These are phyloP conservation scores for Vanrija humicola DNA, from an alignment of 1,284 basidiomycete genomes.

Conservation along the genomic window DNA sequence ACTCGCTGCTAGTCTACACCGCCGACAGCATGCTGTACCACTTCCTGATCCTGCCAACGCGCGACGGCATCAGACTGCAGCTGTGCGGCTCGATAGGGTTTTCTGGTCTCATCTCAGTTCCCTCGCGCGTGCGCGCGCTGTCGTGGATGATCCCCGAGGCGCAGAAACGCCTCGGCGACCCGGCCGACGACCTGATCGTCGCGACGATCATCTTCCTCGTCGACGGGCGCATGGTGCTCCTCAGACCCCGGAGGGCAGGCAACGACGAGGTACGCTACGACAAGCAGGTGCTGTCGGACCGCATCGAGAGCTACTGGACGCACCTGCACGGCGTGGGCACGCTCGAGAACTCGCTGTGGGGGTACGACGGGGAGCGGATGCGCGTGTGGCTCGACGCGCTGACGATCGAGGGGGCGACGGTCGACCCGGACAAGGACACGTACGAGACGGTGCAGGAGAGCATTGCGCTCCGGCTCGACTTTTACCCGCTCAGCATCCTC, in stretches of 20 bases:
- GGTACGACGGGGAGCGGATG: constrained; percentile 84
- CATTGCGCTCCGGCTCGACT: constrained; percentile 82
- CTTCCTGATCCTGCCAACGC: constrained; percentile 83
- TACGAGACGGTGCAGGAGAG: constrained; percentile 80
- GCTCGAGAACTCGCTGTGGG: constrained; percentile 96
- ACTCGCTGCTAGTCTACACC: constrained; percentile 93
- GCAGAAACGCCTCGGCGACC: constrained; percentile 95
- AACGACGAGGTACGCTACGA: constrained; percentile 87
- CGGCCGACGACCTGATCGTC: constrained; percentile 84
- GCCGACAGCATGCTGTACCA: constrained; percentile 93
- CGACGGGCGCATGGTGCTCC: constrained; percentile 82
- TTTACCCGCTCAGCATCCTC: constrained; percentile 91
- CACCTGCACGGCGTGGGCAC: constrained; percentile 87
- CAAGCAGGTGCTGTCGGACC: constrained; percentile 92
- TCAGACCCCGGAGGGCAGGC: constrained; percentile 78
- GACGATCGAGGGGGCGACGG: constrained; percentile 66
- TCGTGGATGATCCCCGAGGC: constrained; percentile 95
- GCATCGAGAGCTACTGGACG: constrained; percentile 98
- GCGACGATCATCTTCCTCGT: constrained; percentile 96
- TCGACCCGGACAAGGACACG: constrained; percentile 50
- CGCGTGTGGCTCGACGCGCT: constrained; percentile 94
- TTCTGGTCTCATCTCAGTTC: constrained; percentile 80
- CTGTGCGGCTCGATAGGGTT: constrained; percentile 95
- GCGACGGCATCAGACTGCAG: constrained; percentile 76
- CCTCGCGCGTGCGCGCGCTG: constrained; percentile 78